Evolutionary conservation across 352 stramenopile genomes (phyloP).

Genomic region (Discostella stelligera): DNA sequence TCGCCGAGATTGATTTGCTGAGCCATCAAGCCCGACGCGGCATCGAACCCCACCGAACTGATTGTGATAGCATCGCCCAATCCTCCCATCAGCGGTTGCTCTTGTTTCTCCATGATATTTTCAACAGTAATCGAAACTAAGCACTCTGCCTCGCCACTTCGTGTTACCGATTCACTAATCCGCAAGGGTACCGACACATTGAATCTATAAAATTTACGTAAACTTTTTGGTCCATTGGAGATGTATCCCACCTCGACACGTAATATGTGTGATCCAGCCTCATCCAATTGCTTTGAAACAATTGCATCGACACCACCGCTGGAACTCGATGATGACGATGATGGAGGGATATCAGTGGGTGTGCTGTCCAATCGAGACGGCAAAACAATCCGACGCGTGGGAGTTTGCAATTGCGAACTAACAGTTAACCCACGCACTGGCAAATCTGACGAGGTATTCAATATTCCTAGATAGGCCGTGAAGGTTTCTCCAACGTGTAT

Average conservation of each 20-base stretch:
- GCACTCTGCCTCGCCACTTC: constrained; percentile 59
- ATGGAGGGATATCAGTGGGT: constrained; percentile 39
- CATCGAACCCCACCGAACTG: constrained; percentile 55
- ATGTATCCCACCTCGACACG: constrained; percentile 75
- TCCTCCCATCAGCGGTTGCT: not conserved
- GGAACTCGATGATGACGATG: not conserved
- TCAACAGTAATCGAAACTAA: constrained; percentile 67
- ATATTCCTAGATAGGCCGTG: constrained; percentile 71
- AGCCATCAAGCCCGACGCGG: constrained; percentile 53
- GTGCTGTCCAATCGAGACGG: constrained; percentile 58
- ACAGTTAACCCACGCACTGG: constrained; percentile 60
- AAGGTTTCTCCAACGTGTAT: constrained; percentile 74
- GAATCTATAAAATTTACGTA: constrained; percentile 82
- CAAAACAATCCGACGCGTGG: constrained; percentile 59
- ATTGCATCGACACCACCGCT: constrained; percentile 67
- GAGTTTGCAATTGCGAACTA: constrained; percentile 76
- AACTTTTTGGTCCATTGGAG: constrained; percentile 51
- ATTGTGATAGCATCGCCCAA: constrained; percentile 53
- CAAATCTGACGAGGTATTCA: constrained; percentile 59
- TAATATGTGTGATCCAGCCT: constrained; percentile 77
- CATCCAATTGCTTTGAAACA: constrained; percentile 71
- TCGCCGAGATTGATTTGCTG: constrained; percentile 42
- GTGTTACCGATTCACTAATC: constrained; percentile 48
- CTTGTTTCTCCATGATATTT: constrained; percentile 55
- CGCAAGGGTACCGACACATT: constrained; percentile 69